phyloP scores from a whole-genome alignment of 2,329 filamentous ascomycete species.

The Aureobasidium melanogenum region DNA sequence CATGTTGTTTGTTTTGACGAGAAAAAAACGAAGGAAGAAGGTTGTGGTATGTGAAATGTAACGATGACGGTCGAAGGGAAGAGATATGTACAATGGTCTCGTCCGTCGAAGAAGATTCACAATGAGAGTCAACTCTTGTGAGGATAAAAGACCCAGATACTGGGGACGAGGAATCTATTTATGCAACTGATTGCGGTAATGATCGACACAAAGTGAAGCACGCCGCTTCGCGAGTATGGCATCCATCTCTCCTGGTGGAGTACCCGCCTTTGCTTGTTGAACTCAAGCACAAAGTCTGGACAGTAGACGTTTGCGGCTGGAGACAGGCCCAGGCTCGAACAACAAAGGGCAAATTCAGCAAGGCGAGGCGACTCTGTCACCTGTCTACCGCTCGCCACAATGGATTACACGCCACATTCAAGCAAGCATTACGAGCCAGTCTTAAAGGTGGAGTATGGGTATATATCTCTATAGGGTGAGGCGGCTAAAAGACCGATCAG shows the following conservation, averaged over 20 bases:
- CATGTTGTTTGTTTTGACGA: conserved; percentile 14
- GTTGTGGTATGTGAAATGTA: not conserved
- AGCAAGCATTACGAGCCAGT: not conserved
- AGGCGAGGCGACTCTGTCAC: not conserved
- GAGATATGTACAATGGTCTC: conserved; percentile 10
- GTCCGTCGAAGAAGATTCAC: conserved; percentile 6
- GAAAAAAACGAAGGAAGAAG: conserved; percentile 4
- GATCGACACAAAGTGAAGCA: not conserved
- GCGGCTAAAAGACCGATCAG: not conserved
- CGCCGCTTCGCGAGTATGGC: not conserved
- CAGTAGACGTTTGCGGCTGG: conserved; percentile 1
- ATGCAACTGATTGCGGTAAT: conserved; percentile 7
- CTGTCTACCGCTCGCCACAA: not conserved
- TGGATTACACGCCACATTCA: not conserved
- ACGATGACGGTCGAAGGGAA: conserved; percentile 11
- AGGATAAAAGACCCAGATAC: conserved; percentile 6
- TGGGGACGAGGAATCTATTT: conserved; percentile 11
- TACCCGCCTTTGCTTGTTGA: not conserved
- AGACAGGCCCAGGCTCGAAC: not conserved
- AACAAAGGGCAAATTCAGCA: not conserved
- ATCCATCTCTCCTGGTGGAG: not conserved
- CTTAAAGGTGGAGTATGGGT: not conserved
- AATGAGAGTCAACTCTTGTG: conserved; percentile 9
- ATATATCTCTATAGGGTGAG: not conserved
- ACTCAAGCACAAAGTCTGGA: not conserved